Evolutionary conservation across 225 moss, liverwort and hornwort species (phyloP).

Genomic region (Anthoceros angustus): DNA sequence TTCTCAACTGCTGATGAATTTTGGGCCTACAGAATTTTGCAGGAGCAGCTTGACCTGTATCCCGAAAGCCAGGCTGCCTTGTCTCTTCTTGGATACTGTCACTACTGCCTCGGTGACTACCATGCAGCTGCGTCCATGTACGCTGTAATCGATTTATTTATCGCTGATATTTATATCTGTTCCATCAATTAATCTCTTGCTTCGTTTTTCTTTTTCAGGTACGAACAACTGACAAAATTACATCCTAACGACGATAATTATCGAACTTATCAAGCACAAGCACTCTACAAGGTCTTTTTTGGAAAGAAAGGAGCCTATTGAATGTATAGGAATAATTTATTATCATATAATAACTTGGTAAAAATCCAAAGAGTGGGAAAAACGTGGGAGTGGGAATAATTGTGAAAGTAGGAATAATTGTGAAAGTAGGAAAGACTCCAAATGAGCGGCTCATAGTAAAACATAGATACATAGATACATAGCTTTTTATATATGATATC

Average conservation of each 20-base stretch:
- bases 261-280: slow-evolving; percentile 48
- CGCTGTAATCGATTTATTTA: neutral
- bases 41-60: slow-evolving; percentile 37
- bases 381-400: too few species aligned
- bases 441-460: too few species aligned
- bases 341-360: neutral
- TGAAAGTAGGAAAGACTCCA: too few species aligned
- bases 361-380: too few species aligned
- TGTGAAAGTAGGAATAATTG: too few species aligned
- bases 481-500: neutral
- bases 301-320: too few species aligned
- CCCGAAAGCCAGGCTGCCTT: slow-evolving; percentile 43
- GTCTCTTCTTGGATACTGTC: slow-evolving; percentile 68
- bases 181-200: neutral
- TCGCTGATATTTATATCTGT: neutral
- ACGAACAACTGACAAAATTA: slow-evolving; percentile 33
- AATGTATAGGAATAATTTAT: neutral
- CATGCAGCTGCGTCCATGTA: slow-evolving; percentile 61
- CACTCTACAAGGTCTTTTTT: slow-evolving; percentile 49
- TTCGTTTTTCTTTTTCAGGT: slow-evolving; percentile 17
- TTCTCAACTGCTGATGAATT: slow-evolving; percentile 1
- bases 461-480: too few species aligned
- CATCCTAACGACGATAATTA: slow-evolving; percentile 37
- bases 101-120: slow-evolving; percentile 55
- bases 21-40: slow-evolving; percentile 21